These are phyloP conservation scores for Bruguiera gymnorhiza DNA, from an alignment of 345 rosid species.

Conservation along the genomic window DNA sequence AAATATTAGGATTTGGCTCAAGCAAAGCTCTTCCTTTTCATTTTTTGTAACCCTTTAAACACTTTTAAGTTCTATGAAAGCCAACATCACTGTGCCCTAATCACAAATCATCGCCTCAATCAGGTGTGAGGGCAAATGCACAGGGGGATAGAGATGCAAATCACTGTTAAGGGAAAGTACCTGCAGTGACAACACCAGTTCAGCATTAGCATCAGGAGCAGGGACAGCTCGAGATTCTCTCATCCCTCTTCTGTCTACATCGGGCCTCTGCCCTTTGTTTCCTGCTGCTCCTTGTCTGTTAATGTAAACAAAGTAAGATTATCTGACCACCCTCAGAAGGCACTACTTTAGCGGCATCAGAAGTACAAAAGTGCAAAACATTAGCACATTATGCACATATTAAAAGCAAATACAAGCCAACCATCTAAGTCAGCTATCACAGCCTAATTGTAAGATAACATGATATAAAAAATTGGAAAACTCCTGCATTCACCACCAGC, in stretches of 20 bases:
- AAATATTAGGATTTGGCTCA: background rate
- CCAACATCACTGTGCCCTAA: background rate
- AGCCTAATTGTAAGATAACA: background rate
- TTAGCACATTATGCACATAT: background rate
- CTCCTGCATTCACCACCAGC: background rate
- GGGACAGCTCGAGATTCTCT: slow-evolving; percentile 94
- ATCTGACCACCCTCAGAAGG: background rate
- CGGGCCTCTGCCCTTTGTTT: slow-evolving; percentile 65
- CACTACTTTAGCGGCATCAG: background rate
- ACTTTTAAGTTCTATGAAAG: background rate
- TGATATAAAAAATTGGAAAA: background rate
- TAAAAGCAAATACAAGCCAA: background rate
- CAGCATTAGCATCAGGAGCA: slow-evolving; percentile 97
- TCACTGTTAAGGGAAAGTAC: slow-evolving; percentile 26
- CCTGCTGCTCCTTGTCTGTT: slow-evolving; percentile 73
- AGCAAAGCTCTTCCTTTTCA: background rate
- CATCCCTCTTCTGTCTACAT: slow-evolving; percentile 63
- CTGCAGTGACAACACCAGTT: slow-evolving; percentile 78
- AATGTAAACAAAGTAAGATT: slow-evolving; percentile 17
- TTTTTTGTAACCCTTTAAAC: background rate
- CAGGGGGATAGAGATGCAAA: background rate
- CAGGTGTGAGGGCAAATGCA: background rate
- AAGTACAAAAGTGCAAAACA: background rate
- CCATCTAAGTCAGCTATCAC: background rate
- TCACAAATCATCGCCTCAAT: background rate